Evolutionary conservation across 1,139 yeast species (phyloP).

Genomic region (Chernovozyma aurita): DNA sequence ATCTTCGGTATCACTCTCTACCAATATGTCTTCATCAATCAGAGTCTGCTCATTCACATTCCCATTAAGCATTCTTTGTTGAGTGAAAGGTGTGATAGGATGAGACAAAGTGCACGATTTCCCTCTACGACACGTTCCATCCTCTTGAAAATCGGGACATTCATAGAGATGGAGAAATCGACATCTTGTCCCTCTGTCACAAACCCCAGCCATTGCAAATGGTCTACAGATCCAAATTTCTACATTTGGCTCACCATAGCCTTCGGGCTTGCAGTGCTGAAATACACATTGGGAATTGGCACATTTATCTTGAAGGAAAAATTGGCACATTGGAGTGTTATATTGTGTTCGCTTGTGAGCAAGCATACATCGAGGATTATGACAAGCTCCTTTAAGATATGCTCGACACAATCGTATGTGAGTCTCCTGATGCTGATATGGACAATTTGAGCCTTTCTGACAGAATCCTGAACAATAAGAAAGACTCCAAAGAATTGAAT

Average conservation of each 20-base stretch:
- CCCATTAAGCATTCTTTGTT: conserved; percentile 21
- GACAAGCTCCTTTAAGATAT: conserved; percentile 44
- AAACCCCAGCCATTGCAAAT: conserved; percentile 67
- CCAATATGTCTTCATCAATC: conserved; percentile 25
- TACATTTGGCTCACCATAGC: conserved; percentile 35
- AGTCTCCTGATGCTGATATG: conserved; percentile 47
- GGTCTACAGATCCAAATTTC: conserved; percentile 56
- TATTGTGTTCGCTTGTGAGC: conserved; percentile 56
- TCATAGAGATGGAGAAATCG: conserved; percentile 52
- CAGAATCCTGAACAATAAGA: conserved; percentile 42
- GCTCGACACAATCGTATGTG: conserved; percentile 54
- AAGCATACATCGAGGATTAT: conserved; percentile 44
- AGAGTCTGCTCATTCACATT: conserved; percentile 12
- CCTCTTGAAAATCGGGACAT: conserved; percentile 70
- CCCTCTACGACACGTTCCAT: conserved; percentile 52
- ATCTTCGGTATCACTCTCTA: conserved; percentile 18
- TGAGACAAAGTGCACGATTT: conserved; percentile 48
- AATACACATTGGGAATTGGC: conserved; percentile 51
- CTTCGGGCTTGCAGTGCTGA: conserved; percentile 35
- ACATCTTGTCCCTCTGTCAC: conserved; percentile 58
- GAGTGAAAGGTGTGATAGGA: conserved; percentile 27
- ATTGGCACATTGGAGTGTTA: conserved; percentile 66
- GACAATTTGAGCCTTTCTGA: conserved; percentile 48
- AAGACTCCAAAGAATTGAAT: conserved; percentile 21
- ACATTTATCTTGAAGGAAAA: conserved; percentile 49